These are phyloP conservation scores for Saccharomyces pastorianus DNA, from an alignment of 1,139 yeast genomes.

Conservation along the genomic window DNA sequence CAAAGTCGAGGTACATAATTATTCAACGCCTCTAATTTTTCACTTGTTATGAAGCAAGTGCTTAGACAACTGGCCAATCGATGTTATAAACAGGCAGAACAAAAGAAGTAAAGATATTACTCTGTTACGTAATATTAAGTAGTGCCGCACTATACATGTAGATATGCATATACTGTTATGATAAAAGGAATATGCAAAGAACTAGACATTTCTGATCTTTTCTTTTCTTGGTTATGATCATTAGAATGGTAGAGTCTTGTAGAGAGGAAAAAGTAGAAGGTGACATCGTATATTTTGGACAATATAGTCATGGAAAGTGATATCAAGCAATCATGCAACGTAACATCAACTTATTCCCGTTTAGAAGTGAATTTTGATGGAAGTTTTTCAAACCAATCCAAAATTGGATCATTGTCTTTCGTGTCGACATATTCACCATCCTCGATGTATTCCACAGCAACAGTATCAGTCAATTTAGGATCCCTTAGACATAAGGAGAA, in stretches of 20 bases:
- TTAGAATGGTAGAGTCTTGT: background rate
- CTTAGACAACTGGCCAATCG: background rate
- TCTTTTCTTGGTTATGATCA: background rate
- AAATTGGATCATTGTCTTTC: constrained; percentile 36
- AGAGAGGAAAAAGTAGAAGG: background rate
- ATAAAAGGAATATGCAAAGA: background rate
- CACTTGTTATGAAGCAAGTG: background rate
- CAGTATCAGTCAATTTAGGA: constrained; percentile 36
- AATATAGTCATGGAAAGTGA: background rate
- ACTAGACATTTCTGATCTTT: background rate
- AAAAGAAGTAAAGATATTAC: background rate
- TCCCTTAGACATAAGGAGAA: constrained; percentile 49
- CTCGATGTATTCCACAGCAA: constrained; percentile 31
- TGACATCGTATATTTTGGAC: background rate
- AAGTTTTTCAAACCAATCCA: constrained; percentile 15
- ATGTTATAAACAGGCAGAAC: background rate
- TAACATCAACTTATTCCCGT: background rate
- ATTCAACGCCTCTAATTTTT: background rate
- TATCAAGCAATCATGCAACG: background rate
- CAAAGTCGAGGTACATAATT: background rate
- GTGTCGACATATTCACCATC: constrained; percentile 36
- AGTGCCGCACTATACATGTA: background rate
- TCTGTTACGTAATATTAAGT: background rate
- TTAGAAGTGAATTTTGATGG: background rate
- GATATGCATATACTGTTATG: background rate